phyloP scores from a whole-genome alignment of 805 yeast species.

The Komagataella kurtzmanii region DNA sequence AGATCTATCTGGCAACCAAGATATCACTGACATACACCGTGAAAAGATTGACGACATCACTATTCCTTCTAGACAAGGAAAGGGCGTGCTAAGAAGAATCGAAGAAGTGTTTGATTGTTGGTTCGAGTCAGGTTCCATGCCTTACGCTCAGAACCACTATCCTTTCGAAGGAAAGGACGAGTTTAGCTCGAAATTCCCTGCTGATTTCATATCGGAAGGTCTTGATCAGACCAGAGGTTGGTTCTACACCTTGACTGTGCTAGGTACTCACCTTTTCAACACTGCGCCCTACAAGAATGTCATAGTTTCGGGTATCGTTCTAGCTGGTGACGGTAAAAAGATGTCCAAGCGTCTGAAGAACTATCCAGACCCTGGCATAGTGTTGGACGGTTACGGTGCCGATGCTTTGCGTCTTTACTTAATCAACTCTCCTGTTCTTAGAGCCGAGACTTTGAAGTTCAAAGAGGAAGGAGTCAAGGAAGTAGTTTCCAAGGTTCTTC shows the following conservation, averaged over 20 bases:
- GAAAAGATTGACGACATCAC: slow-evolving; percentile 84
- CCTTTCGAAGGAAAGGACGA: slow-evolving; percentile 79
- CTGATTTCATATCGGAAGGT: slow-evolving; percentile 96
- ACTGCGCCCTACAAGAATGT: slow-evolving; percentile 91
- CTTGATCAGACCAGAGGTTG: slow-evolving; percentile 99
- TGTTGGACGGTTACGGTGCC: slow-evolving; percentile 86
- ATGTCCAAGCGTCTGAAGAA: slow-evolving; percentile 98
- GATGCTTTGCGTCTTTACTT: slow-evolving; percentile 93
- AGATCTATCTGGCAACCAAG: slow-evolving; percentile 68
- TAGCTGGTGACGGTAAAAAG: slow-evolving; percentile 97
- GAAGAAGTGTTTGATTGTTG: slow-evolving; percentile 99
- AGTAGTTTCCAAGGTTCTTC: slow-evolving; percentile 85
- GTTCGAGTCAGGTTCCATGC: slow-evolving; percentile 99
- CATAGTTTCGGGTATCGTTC: slow-evolving; percentile 89
- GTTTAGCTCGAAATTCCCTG: slow-evolving; percentile 77
- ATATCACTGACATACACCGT: slow-evolving; percentile 87
- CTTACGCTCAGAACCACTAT: slow-evolving; percentile 92
- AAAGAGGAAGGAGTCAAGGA: slow-evolving; percentile 99
- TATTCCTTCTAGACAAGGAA: slow-evolving; percentile 84
- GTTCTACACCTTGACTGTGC: slow-evolving; percentile 93
- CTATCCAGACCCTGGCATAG: slow-evolving; percentile 86
- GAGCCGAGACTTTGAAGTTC: slow-evolving; percentile 93
- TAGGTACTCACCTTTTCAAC: slow-evolving; percentile 90
- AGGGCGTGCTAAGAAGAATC: slow-evolving; percentile 76
- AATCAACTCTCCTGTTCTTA: slow-evolving; percentile 93